These are phyloP conservation scores for Huiozyma sinensis DNA, from an alignment of 805 yeast species.

Conservation along the genomic window DNA sequence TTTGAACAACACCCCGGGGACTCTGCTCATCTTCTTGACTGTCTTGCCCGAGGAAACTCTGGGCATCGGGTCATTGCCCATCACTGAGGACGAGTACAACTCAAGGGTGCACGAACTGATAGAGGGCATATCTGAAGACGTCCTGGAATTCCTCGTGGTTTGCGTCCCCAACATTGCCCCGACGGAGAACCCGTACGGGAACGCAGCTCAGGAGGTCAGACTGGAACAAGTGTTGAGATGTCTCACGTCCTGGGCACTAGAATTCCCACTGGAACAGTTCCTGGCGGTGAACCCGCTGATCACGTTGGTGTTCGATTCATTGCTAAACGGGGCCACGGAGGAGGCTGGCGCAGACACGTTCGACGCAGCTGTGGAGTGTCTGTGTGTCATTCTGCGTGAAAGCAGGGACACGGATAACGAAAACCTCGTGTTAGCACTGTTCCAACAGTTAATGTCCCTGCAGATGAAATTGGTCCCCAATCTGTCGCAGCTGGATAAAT, in stretches of 20 bases:
- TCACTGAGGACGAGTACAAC: slow-evolving; percentile 73
- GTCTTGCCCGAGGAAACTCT: slow-evolving; percentile 86
- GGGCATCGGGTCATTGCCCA: slow-evolving; percentile 64
- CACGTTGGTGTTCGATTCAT: slow-evolving; percentile 53
- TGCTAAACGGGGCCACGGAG: slow-evolving; percentile 31
- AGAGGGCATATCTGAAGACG: slow-evolving; percentile 53
- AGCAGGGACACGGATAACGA: slow-evolving; percentile 65
- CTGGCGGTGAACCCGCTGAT: slow-evolving; percentile 55
- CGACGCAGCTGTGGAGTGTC: slow-evolving; percentile 78
- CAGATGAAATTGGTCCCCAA: slow-evolving; percentile 40
- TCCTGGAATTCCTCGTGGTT: slow-evolving; percentile 51
- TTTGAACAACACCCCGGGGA: slow-evolving; percentile 31
- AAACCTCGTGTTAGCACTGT: slow-evolving; percentile 54
- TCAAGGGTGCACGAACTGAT: slow-evolving; percentile 54
- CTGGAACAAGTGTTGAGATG: slow-evolving; percentile 49
- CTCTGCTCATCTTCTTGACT: slow-evolving; percentile 65
- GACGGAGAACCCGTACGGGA: slow-evolving; percentile 25
- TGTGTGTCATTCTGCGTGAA: slow-evolving; percentile 71
- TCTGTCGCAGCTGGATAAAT: slow-evolving; percentile 7
- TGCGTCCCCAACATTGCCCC: slow-evolving; percentile 19
- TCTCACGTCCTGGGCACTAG: slow-evolving; percentile 83
- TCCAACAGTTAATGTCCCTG: slow-evolving; percentile 54
- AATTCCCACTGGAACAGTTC: slow-evolving; percentile 66
- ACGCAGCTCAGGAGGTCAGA: slow-evolving; percentile 15
- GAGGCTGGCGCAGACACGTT: slow-evolving; percentile 39